phyloP scores from a whole-genome alignment of 352 stramenopile genomes.

The Pythium brachiatum region DNA sequence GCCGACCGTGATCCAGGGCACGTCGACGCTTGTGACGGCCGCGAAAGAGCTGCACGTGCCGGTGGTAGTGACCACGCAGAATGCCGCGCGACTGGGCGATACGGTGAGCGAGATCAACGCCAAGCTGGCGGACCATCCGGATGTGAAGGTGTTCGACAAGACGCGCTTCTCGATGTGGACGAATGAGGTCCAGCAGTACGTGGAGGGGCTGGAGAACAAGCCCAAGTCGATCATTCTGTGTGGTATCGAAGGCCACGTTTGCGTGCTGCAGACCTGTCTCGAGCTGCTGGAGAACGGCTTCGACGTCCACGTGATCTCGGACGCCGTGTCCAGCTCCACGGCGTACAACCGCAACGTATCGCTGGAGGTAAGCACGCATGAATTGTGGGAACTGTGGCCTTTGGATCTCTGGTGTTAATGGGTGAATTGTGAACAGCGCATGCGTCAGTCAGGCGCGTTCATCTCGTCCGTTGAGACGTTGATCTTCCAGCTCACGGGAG shows the following conservation, averaged over 20 bases:
- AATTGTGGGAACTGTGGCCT: too few relatives aligned
- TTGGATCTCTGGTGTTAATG: not conserved
- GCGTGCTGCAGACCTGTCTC: slow-evolving; percentile 95
- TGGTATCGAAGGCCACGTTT: slow-evolving; percentile 96
- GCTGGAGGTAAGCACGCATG: slow-evolving; percentile 84
- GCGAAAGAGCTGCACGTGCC: slow-evolving; percentile 90
- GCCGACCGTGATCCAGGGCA: slow-evolving; percentile 87
- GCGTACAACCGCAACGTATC: slow-evolving; percentile 91
- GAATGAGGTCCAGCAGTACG: slow-evolving; percentile 84
- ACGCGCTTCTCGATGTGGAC: slow-evolving; percentile 98
- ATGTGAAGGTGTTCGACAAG: slow-evolving; percentile 93
- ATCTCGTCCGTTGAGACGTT: slow-evolving; percentile 95
- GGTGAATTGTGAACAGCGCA: slow-evolving; percentile 48
- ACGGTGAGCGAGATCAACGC: slow-evolving; percentile 80
- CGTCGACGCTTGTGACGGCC: slow-evolving; percentile 67
- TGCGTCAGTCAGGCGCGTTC: slow-evolving; percentile 92
- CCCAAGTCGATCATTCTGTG: slow-evolving; percentile 92
- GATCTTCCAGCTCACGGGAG: slow-evolving; percentile 94
- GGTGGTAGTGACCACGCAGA: slow-evolving; percentile 95
- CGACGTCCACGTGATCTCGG: slow-evolving; percentile 96
- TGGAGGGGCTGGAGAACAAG: slow-evolving; percentile 46
- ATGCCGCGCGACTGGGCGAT: slow-evolving; percentile 92
- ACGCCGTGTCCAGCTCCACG: slow-evolving; percentile 91
- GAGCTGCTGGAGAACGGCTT: slow-evolving; percentile 95
- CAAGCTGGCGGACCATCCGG: slow-evolving; percentile 41